Evolutionary conservation across 139 green algal species (phyloP).

Genomic region (Coelastrella sp.): DNA sequence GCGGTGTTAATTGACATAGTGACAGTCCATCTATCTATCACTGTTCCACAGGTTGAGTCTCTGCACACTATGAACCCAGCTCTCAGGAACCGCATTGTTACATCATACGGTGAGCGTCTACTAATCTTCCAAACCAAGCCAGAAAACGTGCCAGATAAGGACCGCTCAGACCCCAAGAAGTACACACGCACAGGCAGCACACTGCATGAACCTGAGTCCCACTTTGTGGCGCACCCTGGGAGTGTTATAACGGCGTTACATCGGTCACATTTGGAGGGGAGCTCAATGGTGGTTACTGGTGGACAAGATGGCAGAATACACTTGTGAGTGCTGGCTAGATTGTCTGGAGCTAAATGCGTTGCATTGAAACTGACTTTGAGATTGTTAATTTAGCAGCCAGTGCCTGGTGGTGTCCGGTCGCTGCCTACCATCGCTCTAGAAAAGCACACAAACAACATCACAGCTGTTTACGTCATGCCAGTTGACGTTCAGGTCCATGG

Average conservation of each 20-base stretch:
- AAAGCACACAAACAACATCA: too few relatives aligned
- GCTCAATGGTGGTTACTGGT: conserved; percentile 5
- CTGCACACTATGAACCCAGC: conserved; percentile 9
- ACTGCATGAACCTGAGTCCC: conserved; percentile 30
- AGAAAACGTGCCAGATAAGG: neutral
- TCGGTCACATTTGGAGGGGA: neutral
- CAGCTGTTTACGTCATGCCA: too few relatives aligned
- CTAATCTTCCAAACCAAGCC: conserved; percentile 24
- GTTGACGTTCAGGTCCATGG: too few relatives aligned
- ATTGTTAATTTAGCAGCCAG: neutral
- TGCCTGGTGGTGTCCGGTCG: neutral
- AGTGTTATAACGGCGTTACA: conserved; percentile 16
- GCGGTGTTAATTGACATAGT: neutral
- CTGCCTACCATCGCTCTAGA: too few relatives aligned
- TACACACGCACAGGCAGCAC: conserved; percentile 2
- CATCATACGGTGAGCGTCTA: conserved; percentile 38
- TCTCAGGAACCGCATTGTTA: conserved; percentile 2
- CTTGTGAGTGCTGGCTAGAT: neutral
- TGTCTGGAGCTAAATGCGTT: neutral
- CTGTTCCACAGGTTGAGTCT: conserved; percentile 34
- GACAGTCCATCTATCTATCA: neutral
- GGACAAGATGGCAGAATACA: conserved; percentile 20
- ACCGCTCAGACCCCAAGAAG: neutral
- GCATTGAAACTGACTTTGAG: neutral
- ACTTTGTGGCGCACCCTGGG: conserved; percentile 29